phyloP scores from a whole-genome alignment of 2,329 filamentous ascomycete species.

The Hypoxylon sp. region DNA sequence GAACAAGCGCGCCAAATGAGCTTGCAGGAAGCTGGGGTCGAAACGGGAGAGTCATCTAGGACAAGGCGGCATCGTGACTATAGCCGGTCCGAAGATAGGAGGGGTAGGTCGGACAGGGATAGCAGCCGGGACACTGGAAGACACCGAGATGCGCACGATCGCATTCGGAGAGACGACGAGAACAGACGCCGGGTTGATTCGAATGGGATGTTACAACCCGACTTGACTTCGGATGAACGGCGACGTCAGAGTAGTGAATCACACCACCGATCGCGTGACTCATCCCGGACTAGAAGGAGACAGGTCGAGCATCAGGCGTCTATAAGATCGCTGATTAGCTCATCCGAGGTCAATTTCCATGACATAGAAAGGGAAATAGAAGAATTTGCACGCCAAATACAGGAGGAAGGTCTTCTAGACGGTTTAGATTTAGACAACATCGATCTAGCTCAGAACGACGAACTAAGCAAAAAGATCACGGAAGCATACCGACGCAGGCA shows the following conservation, averaged over 20 bases:
- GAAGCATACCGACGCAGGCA: constrained; percentile 87
- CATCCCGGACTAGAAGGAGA: constrained; percentile 59
- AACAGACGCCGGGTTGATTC: constrained; percentile 51
- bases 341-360: constrained; percentile 79
- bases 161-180: constrained; percentile 50
- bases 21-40: constrained; percentile 74
- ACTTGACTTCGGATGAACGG: constrained; percentile 54
- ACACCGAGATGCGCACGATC: constrained; percentile 46
- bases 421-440: constrained; percentile 91
- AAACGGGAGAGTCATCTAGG: constrained; percentile 50
- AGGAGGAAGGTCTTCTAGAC: constrained; percentile 87
- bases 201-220: constrained; percentile 57
- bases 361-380: constrained; percentile 91
- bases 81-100: constrained; percentile 49
- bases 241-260: constrained; percentile 61
- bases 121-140: constrained; percentile 49
- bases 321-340: constrained; percentile 84
- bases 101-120: constrained; percentile 54
- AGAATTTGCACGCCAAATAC: constrained; percentile 89
- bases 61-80: constrained; percentile 48
- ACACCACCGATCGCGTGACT: constrained; percentile 57
- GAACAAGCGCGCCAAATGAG: constrained; percentile 81
- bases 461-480: constrained; percentile 90
- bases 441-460: constrained; percentile 85
- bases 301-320: constrained; percentile 92